A percentile compares a stretch with the other conserved stretches of the same genome.
phyloP scores from a whole-genome alignment of 1,284 basidiomycete genomes.

The Coniferiporia sulphurascens region DNA sequence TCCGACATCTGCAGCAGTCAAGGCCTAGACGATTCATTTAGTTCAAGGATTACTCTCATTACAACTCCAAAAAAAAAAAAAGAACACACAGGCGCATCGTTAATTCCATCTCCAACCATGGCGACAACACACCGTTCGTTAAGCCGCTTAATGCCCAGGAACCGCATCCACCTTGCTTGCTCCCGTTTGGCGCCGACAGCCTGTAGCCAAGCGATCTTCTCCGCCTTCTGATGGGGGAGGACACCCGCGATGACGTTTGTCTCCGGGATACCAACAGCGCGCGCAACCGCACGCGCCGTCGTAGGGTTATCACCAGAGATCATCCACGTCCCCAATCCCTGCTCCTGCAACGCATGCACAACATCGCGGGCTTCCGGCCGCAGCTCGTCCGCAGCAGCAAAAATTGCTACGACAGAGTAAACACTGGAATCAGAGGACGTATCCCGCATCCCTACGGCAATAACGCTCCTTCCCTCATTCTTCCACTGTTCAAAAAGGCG shows the following conservation, averaged over 20 bases:
- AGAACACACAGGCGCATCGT: conserved; percentile 64
- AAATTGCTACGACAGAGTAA: conserved; percentile 43
- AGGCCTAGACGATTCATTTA: conserved; percentile 37
- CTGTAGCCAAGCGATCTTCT: conserved; percentile 55
- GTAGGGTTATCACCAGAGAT: conserved; percentile 74
- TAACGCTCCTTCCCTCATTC: conserved; percentile 62
- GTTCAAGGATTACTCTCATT: conserved; percentile 7
- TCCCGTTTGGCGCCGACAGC: conserved; percentile 40
- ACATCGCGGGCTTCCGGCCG: conserved; percentile 55
- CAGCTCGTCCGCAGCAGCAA: conserved; percentile 65
- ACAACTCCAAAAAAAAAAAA: conserved; percentile 21
- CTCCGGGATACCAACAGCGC: conserved; percentile 56
- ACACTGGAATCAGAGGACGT: not conserved
- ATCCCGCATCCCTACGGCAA: conserved; percentile 47
- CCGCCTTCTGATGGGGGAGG: conserved; percentile 71
- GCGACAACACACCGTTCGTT: conserved; percentile 55
- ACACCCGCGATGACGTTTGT: conserved; percentile 73
- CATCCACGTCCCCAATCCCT: conserved; percentile 66
- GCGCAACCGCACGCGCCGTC: conserved; percentile 73
- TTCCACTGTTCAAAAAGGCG: conserved; percentile 50
- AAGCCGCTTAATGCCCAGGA: conserved; percentile 36
- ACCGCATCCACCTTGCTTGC: conserved; percentile 26
- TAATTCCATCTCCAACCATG: conserved; percentile 77
- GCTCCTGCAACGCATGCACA: conserved; percentile 44
- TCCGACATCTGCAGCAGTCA: conserved; percentile 69